Evolutionary conservation across 495 filamentous ascomycete species (phyloP), one percentile per base, ranked within the genome.

Genomic region (Daldinia childiae): DNA sequence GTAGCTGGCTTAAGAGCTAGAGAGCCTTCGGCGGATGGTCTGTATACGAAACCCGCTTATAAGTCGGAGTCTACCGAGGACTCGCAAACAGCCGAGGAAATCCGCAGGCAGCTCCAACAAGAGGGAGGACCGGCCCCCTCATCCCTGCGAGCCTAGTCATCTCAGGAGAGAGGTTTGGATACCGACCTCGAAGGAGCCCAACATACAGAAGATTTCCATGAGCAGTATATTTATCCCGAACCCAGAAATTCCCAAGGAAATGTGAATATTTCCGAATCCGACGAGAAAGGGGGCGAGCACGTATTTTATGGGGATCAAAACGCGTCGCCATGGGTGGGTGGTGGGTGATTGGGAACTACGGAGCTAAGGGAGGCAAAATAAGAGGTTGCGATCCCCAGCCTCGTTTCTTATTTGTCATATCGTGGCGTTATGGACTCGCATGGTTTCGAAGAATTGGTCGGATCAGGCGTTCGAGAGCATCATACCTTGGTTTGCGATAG

Each of bases 91-190:
- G 78, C 77, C 0, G 78, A 82, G 56, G 78, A 80, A 51, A 78
- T 79, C 17, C 78, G 78, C 54, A 71, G 81, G 41, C 81, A 83
- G 52, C 62, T 81, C 39, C 78, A 79, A 54, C 66, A 74, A 0
- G 81, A 80, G 7, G 74, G 72, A 8, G 29, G 66, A 34, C 73
- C 75, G 17, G 66, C 76, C 15, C 74, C 74, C 27, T 70, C 76
- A 12, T 75, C 75, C 21, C 56, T 77, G 50, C 73, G 75, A 66
- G 62, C 71, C 58, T 76, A 74, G 59, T 59, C 41, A 50, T 55
- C 60, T 56, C 64, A 41, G 15, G 38, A 64, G 17, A 34, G 6
- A 29, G 54, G 32, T 45, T n/a, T 11, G 64, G 58, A 30, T n/a
- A 14, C 48, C 50, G 19, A 36, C 38, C 19, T 1, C 30, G 27